A percentile compares a stretch with the other conserved stretches of the same genome.
These are phyloP conservation scores for Lotmaria passim DNA, from an alignment of 208 protist species.

Conservation along the genomic window DNA sequence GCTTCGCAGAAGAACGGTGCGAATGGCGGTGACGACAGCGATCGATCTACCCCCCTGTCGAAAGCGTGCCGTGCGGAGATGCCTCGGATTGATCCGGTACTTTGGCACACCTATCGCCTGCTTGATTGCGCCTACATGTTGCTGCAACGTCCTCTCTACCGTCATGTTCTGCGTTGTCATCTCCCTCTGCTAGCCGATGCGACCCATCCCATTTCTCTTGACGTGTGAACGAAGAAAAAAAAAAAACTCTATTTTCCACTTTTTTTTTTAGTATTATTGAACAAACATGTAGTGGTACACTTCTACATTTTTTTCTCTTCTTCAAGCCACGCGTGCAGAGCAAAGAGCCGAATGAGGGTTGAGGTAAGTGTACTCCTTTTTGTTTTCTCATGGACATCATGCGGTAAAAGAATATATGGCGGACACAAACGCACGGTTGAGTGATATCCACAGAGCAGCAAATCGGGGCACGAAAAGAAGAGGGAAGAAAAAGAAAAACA, in stretches of 20 bases:
- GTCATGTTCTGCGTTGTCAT: slow-evolving; percentile 46
- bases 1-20: not conserved
- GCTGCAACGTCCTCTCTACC: slow-evolving; percentile 38
- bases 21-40: not conserved
- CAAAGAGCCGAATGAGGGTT: no score
- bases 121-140: slow-evolving; percentile 64
- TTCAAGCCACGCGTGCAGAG: no score
- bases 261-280: not conserved
- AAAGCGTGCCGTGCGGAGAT: not conserved
- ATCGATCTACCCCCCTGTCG: not conserved
- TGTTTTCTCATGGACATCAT: no score
- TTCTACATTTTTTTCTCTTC: no score
- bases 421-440: no score
- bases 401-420: no score
- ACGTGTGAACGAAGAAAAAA: not conserved
- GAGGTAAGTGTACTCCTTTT: no score
- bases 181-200: slow-evolving; percentile 36
- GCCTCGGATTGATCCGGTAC: slow-evolving; percentile 24
- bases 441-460: no score
- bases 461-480: not conserved
- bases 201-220: not conserved
- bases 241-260: no score
- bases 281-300: no score
- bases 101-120: slow-evolving; percentile 48
- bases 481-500: not conserved